These are phyloP conservation scores for Chrysoporthe austroafricana DNA, from an alignment of 2,329 filamentous ascomycete species.

Conservation along the genomic window DNA sequence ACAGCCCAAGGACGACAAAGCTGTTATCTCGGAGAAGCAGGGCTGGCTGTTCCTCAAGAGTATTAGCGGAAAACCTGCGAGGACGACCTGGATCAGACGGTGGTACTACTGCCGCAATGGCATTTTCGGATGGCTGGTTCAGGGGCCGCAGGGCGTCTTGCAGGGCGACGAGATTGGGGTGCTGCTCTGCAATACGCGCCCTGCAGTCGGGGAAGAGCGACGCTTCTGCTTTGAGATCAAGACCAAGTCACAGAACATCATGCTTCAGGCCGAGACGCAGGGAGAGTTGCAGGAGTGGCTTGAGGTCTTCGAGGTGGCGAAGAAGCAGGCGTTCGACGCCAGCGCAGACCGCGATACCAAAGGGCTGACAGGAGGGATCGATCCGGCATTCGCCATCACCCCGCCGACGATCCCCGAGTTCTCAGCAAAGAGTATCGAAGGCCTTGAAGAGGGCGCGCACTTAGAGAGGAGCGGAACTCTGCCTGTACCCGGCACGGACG, in stretches of 20 bases:
- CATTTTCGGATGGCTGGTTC: constrained; percentile 92
- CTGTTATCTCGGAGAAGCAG: constrained; percentile 76
- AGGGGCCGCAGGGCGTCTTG: constrained; percentile 82
- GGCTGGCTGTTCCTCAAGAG: constrained; percentile 90
- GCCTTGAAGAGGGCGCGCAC: constrained; percentile 39
- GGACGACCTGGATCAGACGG: constrained; percentile 85
- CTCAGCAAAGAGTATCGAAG: constrained; percentile 69
- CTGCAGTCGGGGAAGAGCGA: constrained; percentile 88
- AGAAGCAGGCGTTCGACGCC: constrained; percentile 85
- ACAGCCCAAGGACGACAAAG: constrained; percentile 55
- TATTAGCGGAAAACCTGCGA: constrained; percentile 82
- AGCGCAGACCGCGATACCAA: constrained; percentile 58
- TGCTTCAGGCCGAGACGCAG: constrained; percentile 93
- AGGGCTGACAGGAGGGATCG: constrained; percentile 53
- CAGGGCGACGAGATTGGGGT: constrained; percentile 97
- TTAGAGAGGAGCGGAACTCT: constrained; percentile 68
- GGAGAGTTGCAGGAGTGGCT: constrained; percentile 93
- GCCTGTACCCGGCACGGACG: constrained; percentile 65
- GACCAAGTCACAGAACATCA: constrained; percentile 88
- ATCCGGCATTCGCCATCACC: constrained; percentile 89
- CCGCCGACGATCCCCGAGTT: constrained; percentile 89
- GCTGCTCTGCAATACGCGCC: constrained; percentile 88
- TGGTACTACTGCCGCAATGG: constrained; percentile 98
- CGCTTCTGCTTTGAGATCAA: constrained; percentile 98
- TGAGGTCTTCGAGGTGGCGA: constrained; percentile 88